Base-by-base conservation (phyloP, 768 basidiomycete genomes). In the Suillus paluster region DNA sequence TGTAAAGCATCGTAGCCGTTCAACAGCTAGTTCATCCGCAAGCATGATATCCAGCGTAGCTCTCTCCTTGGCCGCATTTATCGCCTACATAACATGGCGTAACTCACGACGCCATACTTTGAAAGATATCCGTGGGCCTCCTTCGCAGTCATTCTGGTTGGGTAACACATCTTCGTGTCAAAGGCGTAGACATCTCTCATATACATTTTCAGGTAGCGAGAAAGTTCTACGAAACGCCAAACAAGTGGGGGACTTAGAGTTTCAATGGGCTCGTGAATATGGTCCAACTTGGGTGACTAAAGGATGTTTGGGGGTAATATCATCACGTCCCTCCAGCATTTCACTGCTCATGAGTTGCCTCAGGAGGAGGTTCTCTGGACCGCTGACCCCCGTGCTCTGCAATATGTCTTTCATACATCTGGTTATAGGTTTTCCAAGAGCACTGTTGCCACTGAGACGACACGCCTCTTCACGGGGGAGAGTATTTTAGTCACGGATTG, bases 181-280 rank as follows among this genome's bases (percentile, higher is more conserved):
- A 48, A 34, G 21, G 14, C 15, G 30, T 34, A 15, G n/a, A 11
- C 10, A 41, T 14, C 15, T n/a, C 19, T 50, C 33, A 42, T 9
- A 34, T 21, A 49, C 54, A 12, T 39, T 9, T 56, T 19, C 25
- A 75, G 75, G 75, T 21, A 67, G 67, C 53, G 68, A 73, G 12
- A 60, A 61, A 33, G 63, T 67, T 5, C 15, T 71, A 55, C 63
- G 61, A 30, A 54, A 62, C 25, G 67, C 74, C 25, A 58, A 66
- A 25, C 65, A 75, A 44, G 69, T 73, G 7, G 75, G 75, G 39
- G 75, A 76, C 46, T 50, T 71, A 7, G 72, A 73, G 23, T 72
- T 72, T 57, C 34, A 59, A 21, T 75, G 72, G 72, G 63, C 64
- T 48, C 63, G 64, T 12, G 64, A 67, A 56, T 76, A 71, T 25